These are phyloP conservation scores for Citrus cavaleriei DNA, from an alignment of 345 rosid genomes.

Conservation along the genomic window DNA sequence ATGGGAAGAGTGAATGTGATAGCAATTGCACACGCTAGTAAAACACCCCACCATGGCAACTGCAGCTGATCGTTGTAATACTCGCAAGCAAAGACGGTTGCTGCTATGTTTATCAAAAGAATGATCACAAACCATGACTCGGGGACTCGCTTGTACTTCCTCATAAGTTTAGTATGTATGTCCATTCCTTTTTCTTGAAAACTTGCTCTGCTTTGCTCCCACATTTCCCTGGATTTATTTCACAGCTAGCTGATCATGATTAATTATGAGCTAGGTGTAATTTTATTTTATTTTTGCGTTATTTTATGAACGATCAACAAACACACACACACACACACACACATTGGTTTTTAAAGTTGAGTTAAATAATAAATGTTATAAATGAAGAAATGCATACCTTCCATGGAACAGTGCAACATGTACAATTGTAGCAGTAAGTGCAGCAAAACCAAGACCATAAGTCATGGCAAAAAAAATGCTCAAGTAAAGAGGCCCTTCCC, in stretches of 20 bases:
- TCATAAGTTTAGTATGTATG: constrained; percentile 75
- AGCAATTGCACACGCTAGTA: constrained; percentile 82
- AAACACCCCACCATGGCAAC: constrained; percentile 97
- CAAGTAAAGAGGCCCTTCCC: constrained; percentile 78
- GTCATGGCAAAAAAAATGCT: constrained; percentile 84
- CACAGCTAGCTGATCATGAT: no score
- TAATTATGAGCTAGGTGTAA: neutral
- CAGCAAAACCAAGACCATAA: constrained; percentile 90
- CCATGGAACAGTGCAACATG: constrained; percentile 92
- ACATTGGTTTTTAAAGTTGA: no score
- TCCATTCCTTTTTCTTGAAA: constrained; percentile 62
- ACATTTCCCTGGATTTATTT: constrained; percentile 60
- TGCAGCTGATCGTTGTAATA: constrained; percentile 89
- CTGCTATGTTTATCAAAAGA: constrained; percentile 57
- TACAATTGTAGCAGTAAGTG: constrained; percentile 75
- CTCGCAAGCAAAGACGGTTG: constrained; percentile 72
- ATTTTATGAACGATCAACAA: neutral
- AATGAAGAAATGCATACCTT: constrained; percentile 36
- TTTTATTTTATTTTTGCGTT: neutral
- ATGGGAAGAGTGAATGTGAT: constrained; percentile 86
- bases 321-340: no score
- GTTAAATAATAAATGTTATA: no score
- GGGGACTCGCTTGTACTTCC: constrained; percentile 74
- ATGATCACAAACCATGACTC: constrained; percentile 92
- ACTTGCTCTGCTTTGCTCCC: constrained; percentile 82